These are phyloP conservation scores for Colletotrichum camelliae DNA, from an alignment of 2,329 filamentous ascomycete species.

Conservation along the genomic window DNA sequence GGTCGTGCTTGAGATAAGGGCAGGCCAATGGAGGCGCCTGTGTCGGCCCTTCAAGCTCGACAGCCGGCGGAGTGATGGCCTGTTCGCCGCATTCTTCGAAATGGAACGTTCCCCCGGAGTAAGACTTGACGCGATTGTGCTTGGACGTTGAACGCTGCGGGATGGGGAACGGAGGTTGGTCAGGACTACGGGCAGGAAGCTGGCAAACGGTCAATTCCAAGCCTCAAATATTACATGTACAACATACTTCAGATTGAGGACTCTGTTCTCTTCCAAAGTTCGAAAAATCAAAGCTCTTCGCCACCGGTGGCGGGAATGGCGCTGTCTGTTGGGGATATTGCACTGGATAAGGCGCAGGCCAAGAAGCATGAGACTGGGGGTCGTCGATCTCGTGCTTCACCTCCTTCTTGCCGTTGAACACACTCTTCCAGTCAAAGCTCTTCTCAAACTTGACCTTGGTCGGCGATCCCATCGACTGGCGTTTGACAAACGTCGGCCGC, in stretches of 20 bases:
- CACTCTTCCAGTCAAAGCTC: not conserved
- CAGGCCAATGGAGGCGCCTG: not conserved
- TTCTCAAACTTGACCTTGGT: not conserved
- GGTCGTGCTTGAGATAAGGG: not conserved
- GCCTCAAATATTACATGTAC: not conserved
- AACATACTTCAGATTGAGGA: not conserved
- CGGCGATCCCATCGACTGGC: not conserved
- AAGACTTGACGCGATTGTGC: not conserved
- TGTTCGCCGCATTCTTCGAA: not conserved
- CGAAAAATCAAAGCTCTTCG: not conserved
- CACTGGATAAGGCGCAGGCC: not conserved
- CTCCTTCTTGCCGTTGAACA: not conserved
- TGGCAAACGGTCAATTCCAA: not conserved
- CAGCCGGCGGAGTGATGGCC: not conserved
- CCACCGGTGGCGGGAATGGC: not conserved
- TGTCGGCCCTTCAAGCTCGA: not conserved
- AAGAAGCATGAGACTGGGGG: not conserved
- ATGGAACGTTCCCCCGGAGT: not conserved
- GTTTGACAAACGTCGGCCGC: not conserved
- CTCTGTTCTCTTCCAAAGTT: not conserved
- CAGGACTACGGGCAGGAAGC: not conserved
- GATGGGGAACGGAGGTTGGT: not conserved
- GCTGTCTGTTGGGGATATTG: not conserved
- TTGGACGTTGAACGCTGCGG: not conserved
- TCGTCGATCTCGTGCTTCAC: not conserved